phyloP scores from a whole-genome alignment of 768 basidiomycete species.

The Gloeostereum incarnatum region DNA sequence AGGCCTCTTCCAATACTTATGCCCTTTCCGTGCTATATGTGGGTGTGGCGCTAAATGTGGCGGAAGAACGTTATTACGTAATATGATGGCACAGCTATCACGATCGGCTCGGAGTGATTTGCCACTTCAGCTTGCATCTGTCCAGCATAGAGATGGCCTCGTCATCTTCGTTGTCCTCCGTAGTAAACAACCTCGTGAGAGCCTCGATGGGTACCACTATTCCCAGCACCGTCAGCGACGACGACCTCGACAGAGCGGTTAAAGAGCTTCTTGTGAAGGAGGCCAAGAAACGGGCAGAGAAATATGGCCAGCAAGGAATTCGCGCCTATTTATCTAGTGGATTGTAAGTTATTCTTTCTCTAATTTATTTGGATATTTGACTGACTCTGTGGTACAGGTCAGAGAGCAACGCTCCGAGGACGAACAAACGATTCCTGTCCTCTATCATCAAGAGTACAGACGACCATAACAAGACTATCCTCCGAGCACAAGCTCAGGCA shows the following conservation, averaged over 20 bases:
- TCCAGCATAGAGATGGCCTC: not conserved
- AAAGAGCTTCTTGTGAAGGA: conserved; percentile 88
- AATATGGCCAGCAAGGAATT: conserved; percentile 69
- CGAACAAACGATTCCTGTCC: conserved; percentile 77
- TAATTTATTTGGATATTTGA: not conserved
- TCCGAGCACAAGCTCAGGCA: conserved; percentile 63
- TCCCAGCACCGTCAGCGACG: conserved; percentile 52
- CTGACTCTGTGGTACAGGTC: conserved; percentile 25
- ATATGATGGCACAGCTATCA: too few species aligned
- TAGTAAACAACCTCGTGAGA: conserved; percentile 72
- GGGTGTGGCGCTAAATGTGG: too few species aligned
- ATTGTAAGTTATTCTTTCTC: conserved; percentile 23
- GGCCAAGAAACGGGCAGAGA: conserved; percentile 85
- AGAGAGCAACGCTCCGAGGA: conserved; percentile 64
- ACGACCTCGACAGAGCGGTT: conserved; percentile 86
- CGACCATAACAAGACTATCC: conserved; percentile 86
- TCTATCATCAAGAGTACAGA: conserved; percentile 91
- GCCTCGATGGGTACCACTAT: conserved; percentile 69
- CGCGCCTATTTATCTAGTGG: conserved; percentile 61
- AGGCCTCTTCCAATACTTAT: too few species aligned
- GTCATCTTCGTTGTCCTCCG: conserved; percentile 62
- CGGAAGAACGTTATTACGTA: too few species aligned
- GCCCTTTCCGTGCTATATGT: too few species aligned
- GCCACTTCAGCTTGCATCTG: too few species aligned
- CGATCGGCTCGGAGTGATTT: too few species aligned